Base-by-base conservation (phyloP, 2,329 filamentous ascomycete species). In the Purpureocillium takamizusanense region DNA sequence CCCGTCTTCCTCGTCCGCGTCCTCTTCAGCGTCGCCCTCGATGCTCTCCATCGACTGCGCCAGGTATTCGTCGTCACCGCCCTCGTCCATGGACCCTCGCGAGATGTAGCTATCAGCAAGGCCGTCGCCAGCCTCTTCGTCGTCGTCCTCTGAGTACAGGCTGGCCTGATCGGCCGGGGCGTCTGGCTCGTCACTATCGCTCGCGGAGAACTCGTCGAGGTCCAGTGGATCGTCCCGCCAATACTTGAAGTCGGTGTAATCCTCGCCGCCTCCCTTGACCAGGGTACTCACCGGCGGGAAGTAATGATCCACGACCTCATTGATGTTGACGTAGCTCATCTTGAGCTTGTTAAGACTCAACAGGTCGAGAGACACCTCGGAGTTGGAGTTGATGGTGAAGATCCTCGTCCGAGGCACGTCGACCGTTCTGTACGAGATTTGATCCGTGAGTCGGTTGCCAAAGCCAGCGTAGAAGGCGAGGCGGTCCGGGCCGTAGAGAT, bases 331-430 rank as follows among this genome's bases (percentile, higher is more conserved):
- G 57, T 98, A 98, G 46, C 86, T 95, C 52, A 94, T 90, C 65
- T 92, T 95, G 58, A 97, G 85, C 59, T 88, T 94, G 63, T 94
- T 95, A 39, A 97, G 72, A 45, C 81, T 90, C 32, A 97, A 68
- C 33, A 98, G 69, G 56, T 97, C 90, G 16, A 98, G 69, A 21
- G 84, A 90, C 23, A 98, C 89, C 60, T 98, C 92, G 1, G 90
- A 89, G 55, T 97, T 94, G 38, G 86, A 92, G 61, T 98, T 98
- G 70, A 98, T 98, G 13, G 92, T 95, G 61, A 98, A 98, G 50
- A 98, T 98, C 38, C 92, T 78, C 17, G 83, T 94, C 37, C 85
- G 83, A 0, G 92, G 92, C 31, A 98, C 95, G 56, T 95, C 94
- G 38, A 98, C 92, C 5, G 86, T 92, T 43, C 92, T 83, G 59